Conservation (phyloP, 2,329 filamentous ascomycete genomes). For the Talaromyces funiculosus region DNA sequence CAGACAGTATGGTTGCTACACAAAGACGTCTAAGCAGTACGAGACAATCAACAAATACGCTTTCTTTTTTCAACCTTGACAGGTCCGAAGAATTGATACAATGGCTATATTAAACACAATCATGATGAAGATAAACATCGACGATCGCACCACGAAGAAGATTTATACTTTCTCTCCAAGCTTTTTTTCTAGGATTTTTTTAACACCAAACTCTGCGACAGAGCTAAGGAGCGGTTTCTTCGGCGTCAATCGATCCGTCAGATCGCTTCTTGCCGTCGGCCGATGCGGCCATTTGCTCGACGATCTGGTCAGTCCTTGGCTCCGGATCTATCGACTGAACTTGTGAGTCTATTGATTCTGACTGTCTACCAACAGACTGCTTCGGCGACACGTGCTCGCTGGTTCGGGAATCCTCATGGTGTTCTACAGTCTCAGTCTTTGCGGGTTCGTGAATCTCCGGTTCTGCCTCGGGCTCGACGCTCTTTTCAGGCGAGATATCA, state of each 20-base stretch:
- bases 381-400: conserved; percentile 12
- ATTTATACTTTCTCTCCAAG: background rate
- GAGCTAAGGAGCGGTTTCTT: background rate
- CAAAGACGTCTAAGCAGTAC: background rate
- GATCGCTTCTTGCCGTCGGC: conserved; percentile 8
- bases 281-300: conserved; percentile 4
- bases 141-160: background rate
- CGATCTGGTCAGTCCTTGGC: background rate
- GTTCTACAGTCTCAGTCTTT: background rate
- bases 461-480: conserved; percentile 9
- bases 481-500: background rate
- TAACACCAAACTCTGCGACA: background rate
- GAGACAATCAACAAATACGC: background rate
- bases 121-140: conserved; percentile 1
- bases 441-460: conserved; percentile 6
- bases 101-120: conserved; percentile 5
- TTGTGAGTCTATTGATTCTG: background rate
- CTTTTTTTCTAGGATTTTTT: background rate
- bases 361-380: conserved; percentile 14
- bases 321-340: background rate
- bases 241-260: conserved; percentile 10
- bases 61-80: background rate
- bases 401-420: background rate
- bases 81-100: background rate
- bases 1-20: background rate